Conservation (phyloP, 768 basidiomycete genomes). For the Gymnopilus dilepis region DNA sequence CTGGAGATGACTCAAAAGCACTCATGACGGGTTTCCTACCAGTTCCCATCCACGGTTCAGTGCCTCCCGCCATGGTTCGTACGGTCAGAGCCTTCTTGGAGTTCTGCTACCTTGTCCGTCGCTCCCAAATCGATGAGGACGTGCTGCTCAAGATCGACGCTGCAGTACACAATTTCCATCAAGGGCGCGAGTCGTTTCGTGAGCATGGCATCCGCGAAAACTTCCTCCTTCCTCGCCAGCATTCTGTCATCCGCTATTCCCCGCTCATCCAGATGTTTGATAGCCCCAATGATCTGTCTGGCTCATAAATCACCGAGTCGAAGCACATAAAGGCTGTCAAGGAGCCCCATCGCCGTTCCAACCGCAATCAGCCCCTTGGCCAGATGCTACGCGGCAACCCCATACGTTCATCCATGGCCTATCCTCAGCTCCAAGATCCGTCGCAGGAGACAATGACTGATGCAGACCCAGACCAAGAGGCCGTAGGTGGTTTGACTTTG, state of each 20-base stretch:
- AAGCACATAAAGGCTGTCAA: slow-evolving; percentile 37
- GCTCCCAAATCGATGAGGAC: slow-evolving; percentile 16
- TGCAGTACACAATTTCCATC: too few species aligned
- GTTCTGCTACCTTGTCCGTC: slow-evolving; percentile 39
- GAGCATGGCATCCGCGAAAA: too few species aligned
- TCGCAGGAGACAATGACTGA: too few species aligned
- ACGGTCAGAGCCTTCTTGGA: slow-evolving; percentile 36
- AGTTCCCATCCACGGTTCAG: slow-evolving; percentile 21
- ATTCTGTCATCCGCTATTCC: slow-evolving; percentile 27
- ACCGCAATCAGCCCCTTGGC: slow-evolving; percentile 28
- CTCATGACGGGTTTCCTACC: slow-evolving; percentile 41
- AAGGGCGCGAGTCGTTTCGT: too few species aligned
- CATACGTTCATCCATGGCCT: too few species aligned
- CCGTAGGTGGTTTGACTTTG: too few species aligned
- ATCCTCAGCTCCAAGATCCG: too few species aligned
- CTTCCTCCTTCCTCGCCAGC: slow-evolving; percentile 38
- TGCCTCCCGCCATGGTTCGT: slow-evolving; percentile 24
- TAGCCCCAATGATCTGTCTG: slow-evolving; percentile 30
- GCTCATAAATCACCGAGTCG: slow-evolving; percentile 37
- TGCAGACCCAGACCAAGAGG: too few species aligned
- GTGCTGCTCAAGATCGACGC: slow-evolving; percentile 27
- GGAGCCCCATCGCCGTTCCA: slow-evolving; percentile 36
- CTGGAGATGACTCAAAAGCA: slow-evolving; percentile 40
- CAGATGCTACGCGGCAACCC: slow-evolving; percentile 43
- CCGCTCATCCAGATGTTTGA: slow-evolving; percentile 25